Conservation (phyloP, 2,329 filamentous ascomycete species). For the Beauveria caledonica region DNA sequence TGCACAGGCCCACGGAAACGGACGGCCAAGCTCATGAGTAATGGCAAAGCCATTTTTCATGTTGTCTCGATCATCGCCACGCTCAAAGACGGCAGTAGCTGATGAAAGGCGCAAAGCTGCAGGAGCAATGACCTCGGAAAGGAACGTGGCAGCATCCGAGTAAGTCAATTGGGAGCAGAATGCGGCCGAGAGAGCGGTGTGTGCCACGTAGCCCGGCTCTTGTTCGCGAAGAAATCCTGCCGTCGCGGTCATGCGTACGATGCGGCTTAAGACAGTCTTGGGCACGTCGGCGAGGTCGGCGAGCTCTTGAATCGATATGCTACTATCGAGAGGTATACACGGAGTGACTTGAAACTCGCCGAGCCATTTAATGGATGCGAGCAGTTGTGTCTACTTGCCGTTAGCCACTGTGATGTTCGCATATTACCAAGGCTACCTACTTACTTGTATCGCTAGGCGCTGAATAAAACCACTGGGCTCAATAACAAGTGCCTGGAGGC, state of each 20-base stretch:
- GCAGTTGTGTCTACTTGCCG: background rate
- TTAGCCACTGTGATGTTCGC: background rate
- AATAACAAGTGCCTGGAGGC: background rate
- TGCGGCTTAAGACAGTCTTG: slow-evolving; percentile 26
- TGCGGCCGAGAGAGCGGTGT: slow-evolving; percentile 10
- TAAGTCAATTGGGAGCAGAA: slow-evolving; percentile 1
- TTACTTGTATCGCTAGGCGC: slow-evolving; percentile 4
- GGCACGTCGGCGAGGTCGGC: slow-evolving; percentile 33
- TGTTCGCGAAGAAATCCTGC: slow-evolving; percentile 10
- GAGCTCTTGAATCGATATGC: slow-evolving; percentile 29
- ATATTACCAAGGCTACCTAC: slow-evolving; percentile 7
- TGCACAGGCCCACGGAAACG: background rate
- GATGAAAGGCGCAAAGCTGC: background rate
- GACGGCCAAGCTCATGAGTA: background rate
- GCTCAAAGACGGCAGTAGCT: background rate
- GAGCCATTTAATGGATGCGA: slow-evolving; percentile 33
- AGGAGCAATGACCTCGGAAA: slow-evolving; percentile 1
- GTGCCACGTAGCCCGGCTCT: background rate
- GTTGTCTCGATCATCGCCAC: background rate
- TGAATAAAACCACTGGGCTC: slow-evolving; percentile 6
- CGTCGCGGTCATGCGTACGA: slow-evolving; percentile 19
- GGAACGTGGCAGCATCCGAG: slow-evolving; percentile 11
- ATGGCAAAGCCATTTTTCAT: background rate
- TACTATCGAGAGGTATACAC: slow-evolving; percentile 32
- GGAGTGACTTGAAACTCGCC: slow-evolving; percentile 36